These are phyloP conservation scores for Leccinum obscurum DNA, from an alignment of 768 basidiomycete genomes.

Conservation along the genomic window DNA sequence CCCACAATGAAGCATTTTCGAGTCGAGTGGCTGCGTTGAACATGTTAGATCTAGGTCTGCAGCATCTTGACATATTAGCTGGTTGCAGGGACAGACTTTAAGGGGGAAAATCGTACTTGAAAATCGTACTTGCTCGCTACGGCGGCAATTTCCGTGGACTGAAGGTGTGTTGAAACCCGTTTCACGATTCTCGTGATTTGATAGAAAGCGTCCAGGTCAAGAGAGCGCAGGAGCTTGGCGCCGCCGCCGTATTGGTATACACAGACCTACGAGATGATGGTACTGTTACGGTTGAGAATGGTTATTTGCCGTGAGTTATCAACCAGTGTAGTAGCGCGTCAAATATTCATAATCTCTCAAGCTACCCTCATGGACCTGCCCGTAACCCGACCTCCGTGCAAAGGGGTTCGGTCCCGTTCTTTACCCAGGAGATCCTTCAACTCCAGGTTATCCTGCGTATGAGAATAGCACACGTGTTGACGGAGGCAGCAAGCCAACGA, in stretches of 20 bases:
- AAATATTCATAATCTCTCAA: conserved; percentile 4
- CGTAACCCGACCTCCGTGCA: conserved; percentile 83
- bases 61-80: conserved; percentile 79
- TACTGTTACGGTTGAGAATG: conserved; percentile 72
- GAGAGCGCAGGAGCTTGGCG: conserved; percentile 87
- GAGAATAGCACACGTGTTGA: conserved; percentile 68
- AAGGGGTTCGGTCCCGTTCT: conserved; percentile 79
- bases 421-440: conserved; percentile 84
- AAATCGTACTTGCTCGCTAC: conserved; percentile 79
- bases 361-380: conserved; percentile 77
- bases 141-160: conserved; percentile 84
- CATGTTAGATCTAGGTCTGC: conserved; percentile 83
- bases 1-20: conserved; percentile 88
- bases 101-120: conserved; percentile 40
- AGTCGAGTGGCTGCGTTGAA: conserved; percentile 90
- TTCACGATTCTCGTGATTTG: conserved; percentile 11
- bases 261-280: conserved; percentile 90
- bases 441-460: conserved; percentile 88
- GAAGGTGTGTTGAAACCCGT: conserved; percentile 51
- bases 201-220: conserved; percentile 56
- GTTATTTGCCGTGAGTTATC: conserved; percentile 56
- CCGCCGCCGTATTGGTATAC: conserved; percentile 79
- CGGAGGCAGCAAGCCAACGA: conserved; percentile 63
- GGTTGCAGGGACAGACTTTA: conserved; percentile 58
- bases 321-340: neutral